A percentile compares a stretch with the other conserved stretches of the same genome.
Evolutionary conservation across 345 rosid species (phyloP).

Genomic region (Arabis hirsuta): DNA sequence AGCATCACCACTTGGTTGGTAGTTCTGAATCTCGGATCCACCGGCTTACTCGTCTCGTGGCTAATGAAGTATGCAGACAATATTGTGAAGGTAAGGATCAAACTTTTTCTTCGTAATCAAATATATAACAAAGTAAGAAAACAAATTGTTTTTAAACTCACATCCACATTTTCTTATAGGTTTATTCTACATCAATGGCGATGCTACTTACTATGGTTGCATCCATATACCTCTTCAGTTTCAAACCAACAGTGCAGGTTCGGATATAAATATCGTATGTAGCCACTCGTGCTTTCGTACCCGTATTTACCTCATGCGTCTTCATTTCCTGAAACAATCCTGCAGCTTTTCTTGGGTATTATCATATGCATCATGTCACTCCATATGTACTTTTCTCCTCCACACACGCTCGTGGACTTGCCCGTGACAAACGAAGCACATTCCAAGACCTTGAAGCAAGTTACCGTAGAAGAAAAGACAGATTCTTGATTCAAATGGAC

Average conservation of each 20-base stretch:
- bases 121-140: background rate
- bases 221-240: conserved; percentile 68
- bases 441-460: conserved; percentile 65
- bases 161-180: conserved; percentile 48
- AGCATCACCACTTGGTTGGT: conserved; percentile 81
- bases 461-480: conserved; percentile 57
- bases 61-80: conserved; percentile 94
- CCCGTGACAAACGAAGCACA: conserved; percentile 53
- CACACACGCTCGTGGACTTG: conserved; percentile 65
- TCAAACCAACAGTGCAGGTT: conserved; percentile 81
- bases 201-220: conserved; percentile 84
- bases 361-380: conserved; percentile 93
- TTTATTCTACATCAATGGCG: conserved; percentile 88
- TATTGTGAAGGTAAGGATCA: conserved; percentile 74
- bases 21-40: conserved; percentile 79
- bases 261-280: background rate
- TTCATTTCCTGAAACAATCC: background rate
- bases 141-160: background rate
- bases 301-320: conserved; percentile 17
- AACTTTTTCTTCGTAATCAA: conserved; percentile 17
- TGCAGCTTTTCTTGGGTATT: conserved; percentile 95
- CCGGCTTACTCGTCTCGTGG: conserved; percentile 89
- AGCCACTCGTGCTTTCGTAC: no score
- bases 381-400: conserved; percentile 93
- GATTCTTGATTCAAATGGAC: conserved; percentile 53